Evolutionary conservation across 768 basidiomycete species (phyloP).

Genomic region (Strobilomyces dryophilus): DNA sequence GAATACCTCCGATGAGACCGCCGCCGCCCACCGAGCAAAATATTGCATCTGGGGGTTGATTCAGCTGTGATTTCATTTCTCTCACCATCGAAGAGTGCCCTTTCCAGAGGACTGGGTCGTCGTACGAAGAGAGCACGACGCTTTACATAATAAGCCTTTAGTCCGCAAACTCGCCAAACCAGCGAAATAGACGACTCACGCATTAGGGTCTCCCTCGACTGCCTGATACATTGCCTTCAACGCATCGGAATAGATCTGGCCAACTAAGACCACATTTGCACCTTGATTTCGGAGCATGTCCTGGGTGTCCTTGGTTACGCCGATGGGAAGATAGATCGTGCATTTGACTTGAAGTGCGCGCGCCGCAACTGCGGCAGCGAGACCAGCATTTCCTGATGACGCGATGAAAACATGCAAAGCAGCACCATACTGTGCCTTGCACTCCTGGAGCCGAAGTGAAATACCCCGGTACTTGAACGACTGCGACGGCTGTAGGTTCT

Average conservation of each 20-base stretch:
- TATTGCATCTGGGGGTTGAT: constrained; percentile 58
- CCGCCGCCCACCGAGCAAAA: constrained; percentile 79
- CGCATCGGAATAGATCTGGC: constrained; percentile 57
- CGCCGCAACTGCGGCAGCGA: constrained; percentile 66
- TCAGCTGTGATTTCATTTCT: constrained; percentile 57
- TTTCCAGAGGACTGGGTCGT: constrained; percentile 65
- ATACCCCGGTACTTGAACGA: constrained; percentile 79
- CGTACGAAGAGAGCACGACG: constrained; percentile 68
- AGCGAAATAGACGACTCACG: constrained; percentile 26
- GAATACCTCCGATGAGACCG: constrained; percentile 66
- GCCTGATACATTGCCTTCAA: constrained; percentile 45
- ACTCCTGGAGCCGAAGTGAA: constrained; percentile 54
- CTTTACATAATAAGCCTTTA: constrained; percentile 33
- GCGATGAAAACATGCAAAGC: constrained; percentile 62
- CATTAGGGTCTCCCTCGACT: constrained; percentile 42
- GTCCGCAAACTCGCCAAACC: not conserved
- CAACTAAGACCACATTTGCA: constrained; percentile 56
- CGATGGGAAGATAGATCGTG: constrained; percentile 63
- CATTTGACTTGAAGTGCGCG: constrained; percentile 51
- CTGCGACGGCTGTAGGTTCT: constrained; percentile 70
- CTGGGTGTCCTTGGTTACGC: constrained; percentile 45
- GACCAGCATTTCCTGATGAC: constrained; percentile 78
- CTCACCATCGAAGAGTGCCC: constrained; percentile 72
- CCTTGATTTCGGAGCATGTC: constrained; percentile 48
- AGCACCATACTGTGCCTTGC: constrained; percentile 47